These are phyloP conservation scores for Lodderomyces elongisporus DNA, from an alignment of 1,139 yeast species.

Conservation along the genomic window DNA sequence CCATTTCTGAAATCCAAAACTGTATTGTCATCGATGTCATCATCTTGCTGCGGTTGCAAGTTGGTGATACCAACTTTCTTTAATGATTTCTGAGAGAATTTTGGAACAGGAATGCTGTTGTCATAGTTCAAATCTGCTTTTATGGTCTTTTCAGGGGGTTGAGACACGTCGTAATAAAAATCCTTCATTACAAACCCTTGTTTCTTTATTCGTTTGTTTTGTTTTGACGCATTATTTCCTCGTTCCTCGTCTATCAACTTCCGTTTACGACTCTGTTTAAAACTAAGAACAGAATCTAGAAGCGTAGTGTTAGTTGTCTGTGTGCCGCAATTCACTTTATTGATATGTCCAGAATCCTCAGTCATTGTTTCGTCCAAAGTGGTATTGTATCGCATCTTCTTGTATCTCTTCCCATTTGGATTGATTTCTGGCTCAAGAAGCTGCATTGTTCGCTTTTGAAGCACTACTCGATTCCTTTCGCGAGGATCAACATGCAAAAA, in stretches of 20 bases:
- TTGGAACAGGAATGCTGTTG: slow-evolving; percentile 28
- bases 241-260: neutral
- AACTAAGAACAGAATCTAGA: slow-evolving; percentile 19
- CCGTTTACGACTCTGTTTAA: slow-evolving; percentile 7
- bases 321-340: slow-evolving; percentile 37
- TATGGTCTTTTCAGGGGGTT: slow-evolving; percentile 2
- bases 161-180: slow-evolving; percentile 29
- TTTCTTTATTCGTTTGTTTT: slow-evolving; percentile 14
- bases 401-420: too few relatives aligned
- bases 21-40: slow-evolving; percentile 7
- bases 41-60: slow-evolving; percentile 14
- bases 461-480: slow-evolving; percentile 40
- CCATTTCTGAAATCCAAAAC: too few relatives aligned
- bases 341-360: slow-evolving; percentile 9
- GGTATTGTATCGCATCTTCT: slow-evolving; percentile 34
- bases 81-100: slow-evolving; percentile 13
- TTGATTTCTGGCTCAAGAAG: slow-evolving; percentile 31
- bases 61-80: slow-evolving; percentile 6
- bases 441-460: slow-evolving; percentile 35
- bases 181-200: slow-evolving; percentile 32
- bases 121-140: slow-evolving; percentile 26
- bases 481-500: slow-evolving; percentile 25
- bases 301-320: slow-evolving; percentile 36
- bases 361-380: slow-evolving; percentile 37
- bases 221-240: neutral